Conservation (phyloP, 192 early-diverging fungal species). For the Linnemannia exigua region DNA sequence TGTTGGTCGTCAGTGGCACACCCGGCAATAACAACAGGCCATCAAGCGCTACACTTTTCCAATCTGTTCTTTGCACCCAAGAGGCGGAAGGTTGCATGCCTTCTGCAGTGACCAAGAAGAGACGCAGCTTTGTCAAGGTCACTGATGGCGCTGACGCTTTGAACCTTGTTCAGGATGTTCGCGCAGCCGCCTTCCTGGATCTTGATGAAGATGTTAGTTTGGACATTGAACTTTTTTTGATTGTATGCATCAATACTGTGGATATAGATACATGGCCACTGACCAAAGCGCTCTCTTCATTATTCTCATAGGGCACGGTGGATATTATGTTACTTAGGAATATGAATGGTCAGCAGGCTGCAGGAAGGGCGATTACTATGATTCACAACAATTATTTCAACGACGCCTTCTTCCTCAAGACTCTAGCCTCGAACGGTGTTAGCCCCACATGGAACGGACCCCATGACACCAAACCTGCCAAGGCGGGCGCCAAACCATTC, state of each 20-base stretch:
- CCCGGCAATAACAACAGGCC: conserved; percentile 34
- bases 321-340: conserved; percentile 82
- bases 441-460: conserved; percentile 67
- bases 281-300: neutral
- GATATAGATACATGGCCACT: neutral
- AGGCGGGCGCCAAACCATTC: conserved; percentile 68
- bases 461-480: conserved; percentile 27
- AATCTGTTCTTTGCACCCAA: conserved; percentile 73
- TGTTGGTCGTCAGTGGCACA: conserved; percentile 77
- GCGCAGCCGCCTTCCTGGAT: conserved; percentile 87
- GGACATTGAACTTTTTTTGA: neutral
- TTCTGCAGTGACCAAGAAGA: conserved; percentile 58
- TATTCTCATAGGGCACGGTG: conserved; percentile 73
- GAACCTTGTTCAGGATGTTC: conserved; percentile 62
- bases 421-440: conserved; percentile 79
- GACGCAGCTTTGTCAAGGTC: conserved; percentile 76
- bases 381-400: conserved; percentile 93
- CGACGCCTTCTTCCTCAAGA: conserved; percentile 96
- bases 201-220: conserved; percentile 88
- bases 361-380: conserved; percentile 66
- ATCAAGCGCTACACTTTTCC: conserved; percentile 74
- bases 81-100: conserved; percentile 61
- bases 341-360: conserved; percentile 41
- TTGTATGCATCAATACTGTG: neutral
- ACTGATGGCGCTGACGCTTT: conserved; percentile 74